Evolutionary conservation across 75 land plant genomes (phyloP).

Genomic region (Cunninghamia lanceolata): DNA sequence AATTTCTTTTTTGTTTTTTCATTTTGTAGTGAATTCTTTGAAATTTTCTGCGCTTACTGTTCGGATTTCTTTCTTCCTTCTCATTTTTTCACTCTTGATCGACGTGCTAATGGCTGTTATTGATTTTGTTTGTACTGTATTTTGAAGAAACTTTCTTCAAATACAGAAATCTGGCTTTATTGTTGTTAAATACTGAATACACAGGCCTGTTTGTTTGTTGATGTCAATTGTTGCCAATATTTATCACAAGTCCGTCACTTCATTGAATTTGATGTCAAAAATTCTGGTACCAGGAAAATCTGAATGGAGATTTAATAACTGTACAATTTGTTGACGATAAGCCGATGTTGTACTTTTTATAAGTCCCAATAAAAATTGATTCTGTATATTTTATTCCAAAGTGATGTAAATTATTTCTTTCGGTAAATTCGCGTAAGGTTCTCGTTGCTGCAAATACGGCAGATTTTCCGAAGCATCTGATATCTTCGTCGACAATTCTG

Average conservation of each 20-base stretch:
- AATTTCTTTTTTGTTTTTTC: background rate
- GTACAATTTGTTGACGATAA: background rate
- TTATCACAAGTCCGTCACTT: background rate
- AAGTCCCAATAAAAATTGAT: background rate
- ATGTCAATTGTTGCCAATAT: background rate
- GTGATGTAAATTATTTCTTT: background rate
- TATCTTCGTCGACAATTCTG: background rate
- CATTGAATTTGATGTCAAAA: background rate
- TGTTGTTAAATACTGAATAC: background rate
- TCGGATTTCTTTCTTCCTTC: background rate
- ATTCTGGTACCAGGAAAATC: background rate
- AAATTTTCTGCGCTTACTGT: background rate
- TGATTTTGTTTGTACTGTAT: background rate
- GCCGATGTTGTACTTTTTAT: background rate
- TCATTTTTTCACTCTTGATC: background rate
- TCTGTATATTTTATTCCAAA: background rate
- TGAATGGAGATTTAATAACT: background rate
- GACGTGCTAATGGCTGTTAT: background rate
- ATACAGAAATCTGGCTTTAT: background rate
- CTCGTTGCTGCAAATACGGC: background rate
- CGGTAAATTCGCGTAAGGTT: background rate
- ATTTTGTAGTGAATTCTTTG: background rate
- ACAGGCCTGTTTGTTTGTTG: too few relatives aligned
- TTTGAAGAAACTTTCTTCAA: background rate
- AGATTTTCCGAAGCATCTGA: background rate